Conservation (phyloP, 495 filamentous ascomycete genomes). For the Penicillium argentinense region DNA sequence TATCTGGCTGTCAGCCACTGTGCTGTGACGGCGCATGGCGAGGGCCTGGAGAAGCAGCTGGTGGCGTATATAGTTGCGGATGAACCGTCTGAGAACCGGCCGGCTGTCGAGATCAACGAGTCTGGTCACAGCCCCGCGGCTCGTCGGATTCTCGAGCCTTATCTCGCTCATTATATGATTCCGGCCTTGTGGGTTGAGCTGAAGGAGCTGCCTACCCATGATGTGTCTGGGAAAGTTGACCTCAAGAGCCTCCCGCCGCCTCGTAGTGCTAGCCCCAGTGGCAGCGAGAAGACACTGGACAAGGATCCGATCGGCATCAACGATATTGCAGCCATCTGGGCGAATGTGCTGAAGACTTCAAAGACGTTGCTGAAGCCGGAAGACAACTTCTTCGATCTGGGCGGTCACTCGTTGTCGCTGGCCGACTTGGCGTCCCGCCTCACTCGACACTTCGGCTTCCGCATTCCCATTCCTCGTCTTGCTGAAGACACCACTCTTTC, state of each 20-base stretch:
- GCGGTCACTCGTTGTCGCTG: constrained; percentile 68
- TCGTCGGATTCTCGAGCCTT: constrained; percentile 51
- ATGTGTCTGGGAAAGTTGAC: constrained; percentile 68
- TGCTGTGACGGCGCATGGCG: constrained; percentile 60
- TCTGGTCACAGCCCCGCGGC: constrained; percentile 58
- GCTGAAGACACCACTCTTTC: constrained; percentile 60
- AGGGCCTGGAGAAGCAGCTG: constrained; percentile 63
- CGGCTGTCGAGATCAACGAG: constrained; percentile 55
- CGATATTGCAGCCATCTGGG: constrained; percentile 60
- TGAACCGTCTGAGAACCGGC: constrained; percentile 51
- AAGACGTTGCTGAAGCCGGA: constrained; percentile 53
- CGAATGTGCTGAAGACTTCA: constrained; percentile 55
- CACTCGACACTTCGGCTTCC: constrained; percentile 59
- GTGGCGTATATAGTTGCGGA: constrained; percentile 68
- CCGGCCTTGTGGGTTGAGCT: constrained; percentile 64
- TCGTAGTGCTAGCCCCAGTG: constrained; percentile 35
- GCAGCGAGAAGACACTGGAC: constrained; percentile 35
- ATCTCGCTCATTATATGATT: constrained; percentile 72
- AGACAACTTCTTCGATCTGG: constrained; percentile 68
- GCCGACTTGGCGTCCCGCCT: constrained; percentile 61
- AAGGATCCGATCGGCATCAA: constrained; percentile 54
- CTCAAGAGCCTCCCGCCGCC: constrained; percentile 60
- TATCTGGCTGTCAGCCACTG: constrained; percentile 60
- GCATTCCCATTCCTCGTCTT: constrained; percentile 60
- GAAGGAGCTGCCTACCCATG: constrained; percentile 59